Evolutionary conservation across 352 stramenopile genomes (phyloP), one percentile per base, ranked within the genome.

Genomic region (Pythium scleroteichum): DNA sequence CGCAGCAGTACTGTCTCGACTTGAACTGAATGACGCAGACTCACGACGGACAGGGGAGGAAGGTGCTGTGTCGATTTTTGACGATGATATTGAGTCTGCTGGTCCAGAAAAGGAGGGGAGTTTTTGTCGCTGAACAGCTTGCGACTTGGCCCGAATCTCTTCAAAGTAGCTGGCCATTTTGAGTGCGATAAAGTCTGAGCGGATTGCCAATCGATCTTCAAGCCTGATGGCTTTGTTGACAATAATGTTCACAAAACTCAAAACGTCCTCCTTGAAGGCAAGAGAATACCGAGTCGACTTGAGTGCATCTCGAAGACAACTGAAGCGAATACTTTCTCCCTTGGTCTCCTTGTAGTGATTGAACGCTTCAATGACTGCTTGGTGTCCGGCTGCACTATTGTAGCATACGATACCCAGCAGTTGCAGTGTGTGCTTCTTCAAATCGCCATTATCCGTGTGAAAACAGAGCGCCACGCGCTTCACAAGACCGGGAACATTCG

Each of bases 181-280:
- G 19, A 94, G 73, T 44, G 82, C 79, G 53, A 94, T 90, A 59
- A 94, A 94, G 53, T 94, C 85, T 27, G 78, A 79, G 14, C 85
- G 85, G 53, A 94, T 94, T 35, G 80, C 85, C 45, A 94, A 54
- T 41, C 85, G 85, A 53, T 91, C 80, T 72, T 94, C 85, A 9
- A 94, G 61, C 13, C 82, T 78, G 26, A 94, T 91, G 3, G 82
- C 85, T 69, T 94, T 94, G 72, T 94, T 94, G 24, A 94, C 85
- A 57, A 94, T 92, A 62, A 94, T 92, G 73, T 94, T 94, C 46
- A 94, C 82, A 70, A 94, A 94, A 57, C 82, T 92, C 45, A 94
- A 66, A 59, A 94, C 85, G 56, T 94, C 85, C 71, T 94, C 85
- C 50, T 94, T 94, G 73, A 94, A 94, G n/a, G 87, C 78, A 2